Evolutionary conservation across 78 protist genomes (phyloP).

Genomic region (Cavenderia fasciculata): DNA sequence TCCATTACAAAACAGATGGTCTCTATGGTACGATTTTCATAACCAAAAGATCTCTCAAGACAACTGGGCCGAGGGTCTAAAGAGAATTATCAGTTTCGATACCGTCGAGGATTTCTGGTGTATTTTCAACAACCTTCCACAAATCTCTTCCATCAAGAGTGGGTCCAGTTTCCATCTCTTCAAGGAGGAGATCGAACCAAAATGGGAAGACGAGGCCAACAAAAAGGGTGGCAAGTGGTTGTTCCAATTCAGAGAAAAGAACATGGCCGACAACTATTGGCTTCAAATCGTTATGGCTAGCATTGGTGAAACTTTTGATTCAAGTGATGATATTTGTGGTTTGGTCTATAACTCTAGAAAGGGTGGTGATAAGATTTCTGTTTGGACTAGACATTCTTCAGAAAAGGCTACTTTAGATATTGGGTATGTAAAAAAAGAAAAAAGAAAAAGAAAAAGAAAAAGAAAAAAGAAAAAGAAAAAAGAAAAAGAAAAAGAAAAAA

Average conservation of each 20-base stretch:
- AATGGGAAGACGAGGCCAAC: conserved; percentile 70
- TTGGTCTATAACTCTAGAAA: conserved; percentile 54
- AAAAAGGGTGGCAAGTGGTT: conserved; percentile 77
- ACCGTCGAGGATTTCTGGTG: conserved; percentile 92
- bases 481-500: neutral
- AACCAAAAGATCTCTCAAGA: conserved; percentile 72
- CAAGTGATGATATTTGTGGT: conserved; percentile 78
- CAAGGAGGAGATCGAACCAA: conserved; percentile 80
- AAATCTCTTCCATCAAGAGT: conserved; percentile 18
- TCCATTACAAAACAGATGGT: conserved; percentile 87
- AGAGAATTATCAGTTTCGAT: conserved; percentile 80
- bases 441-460: neutral
- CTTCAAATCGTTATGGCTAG: conserved; percentile 74
- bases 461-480: neutral
- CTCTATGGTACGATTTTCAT: conserved; percentile 89
- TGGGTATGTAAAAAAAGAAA: conserved; percentile 1
- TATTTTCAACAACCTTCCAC: conserved; percentile 73
- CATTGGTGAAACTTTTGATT: conserved; percentile 76
- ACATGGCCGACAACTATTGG: conserved; percentile 56
- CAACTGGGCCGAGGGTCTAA: conserved; percentile 66
- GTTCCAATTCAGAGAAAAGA: conserved; percentile 25
- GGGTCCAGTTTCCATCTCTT: conserved; percentile 72
- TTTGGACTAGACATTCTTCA: conserved; percentile 68
- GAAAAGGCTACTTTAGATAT: conserved; percentile 65
- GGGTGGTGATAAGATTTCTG: conserved; percentile 62